Conservation (phyloP, 2,329 filamentous ascomycete species). For the Arthrobotrys pseudoclavata region DNA sequence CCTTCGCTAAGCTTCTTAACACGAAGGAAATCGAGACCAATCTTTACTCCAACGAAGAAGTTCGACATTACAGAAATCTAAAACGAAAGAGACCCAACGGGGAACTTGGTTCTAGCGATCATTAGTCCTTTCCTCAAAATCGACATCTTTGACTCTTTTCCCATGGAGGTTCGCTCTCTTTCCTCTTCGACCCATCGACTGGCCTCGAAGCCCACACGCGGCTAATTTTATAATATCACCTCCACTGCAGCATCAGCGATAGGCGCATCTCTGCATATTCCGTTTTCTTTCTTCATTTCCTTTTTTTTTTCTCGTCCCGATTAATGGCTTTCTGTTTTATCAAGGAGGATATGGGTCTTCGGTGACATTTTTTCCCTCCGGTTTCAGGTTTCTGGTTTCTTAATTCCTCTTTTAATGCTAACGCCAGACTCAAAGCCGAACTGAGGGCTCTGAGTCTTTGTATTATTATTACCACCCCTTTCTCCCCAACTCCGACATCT, state of each 20-base stretch:
- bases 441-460: background rate
- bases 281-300: background rate
- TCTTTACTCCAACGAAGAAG: background rate
- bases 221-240: background rate
- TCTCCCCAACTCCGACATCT: background rate
- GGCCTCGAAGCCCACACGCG: background rate
- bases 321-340: background rate
- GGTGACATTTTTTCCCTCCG: no score
- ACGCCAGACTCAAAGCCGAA: background rate
- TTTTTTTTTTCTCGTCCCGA: background rate
- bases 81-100: constrained; percentile 13
- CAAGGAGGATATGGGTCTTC: background rate
- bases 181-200: background rate
- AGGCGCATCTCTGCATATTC: background rate
- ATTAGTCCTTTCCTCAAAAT: background rate
- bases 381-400: no score
- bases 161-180: background rate
- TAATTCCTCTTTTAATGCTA: constrained; percentile 1
- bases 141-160: background rate
- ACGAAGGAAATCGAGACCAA: constrained; percentile 2
- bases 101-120: background rate
- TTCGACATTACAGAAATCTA: background rate
- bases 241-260: constrained; percentile 17
- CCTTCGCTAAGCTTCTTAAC: constrained; percentile 10
- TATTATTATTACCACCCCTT: background rate